phyloP scores from a whole-genome alignment of 345 rosid species.

The Eucalyptus rudis region DNA sequence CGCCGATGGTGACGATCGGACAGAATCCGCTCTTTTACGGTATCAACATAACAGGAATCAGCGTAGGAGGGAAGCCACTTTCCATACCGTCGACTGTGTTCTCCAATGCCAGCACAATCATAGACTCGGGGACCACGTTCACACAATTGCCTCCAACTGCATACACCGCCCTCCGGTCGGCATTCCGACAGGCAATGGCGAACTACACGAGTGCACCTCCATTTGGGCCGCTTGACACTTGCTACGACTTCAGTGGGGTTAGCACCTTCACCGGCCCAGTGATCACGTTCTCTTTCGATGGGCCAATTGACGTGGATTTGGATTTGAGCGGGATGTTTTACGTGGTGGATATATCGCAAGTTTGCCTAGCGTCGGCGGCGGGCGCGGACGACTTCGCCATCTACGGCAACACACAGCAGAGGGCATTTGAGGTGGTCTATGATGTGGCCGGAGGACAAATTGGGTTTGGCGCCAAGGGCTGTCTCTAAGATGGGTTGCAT shows the following conservation, averaged over 20 bases:
- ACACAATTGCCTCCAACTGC: not conserved
- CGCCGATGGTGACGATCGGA: not conserved
- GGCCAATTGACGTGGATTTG: not conserved
- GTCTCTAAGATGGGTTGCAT: not conserved
- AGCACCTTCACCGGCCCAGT: not conserved
- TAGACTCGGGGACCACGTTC: not conserved
- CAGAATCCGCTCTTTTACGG: not conserved
- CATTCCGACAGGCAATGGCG: not conserved
- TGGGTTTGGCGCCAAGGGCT: not conserved
- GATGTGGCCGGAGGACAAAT: not conserved
- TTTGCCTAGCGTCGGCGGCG: not conserved
- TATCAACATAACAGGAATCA: not conserved
- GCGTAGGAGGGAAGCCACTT: not conserved
- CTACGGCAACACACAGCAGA: not conserved
- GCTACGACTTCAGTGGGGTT: not conserved
- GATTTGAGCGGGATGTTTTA: not conserved
- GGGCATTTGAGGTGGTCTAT: not conserved
- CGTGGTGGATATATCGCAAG: not conserved
- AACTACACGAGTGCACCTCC: not conserved
- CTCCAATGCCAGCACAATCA: not conserved
- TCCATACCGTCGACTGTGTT: not conserved
- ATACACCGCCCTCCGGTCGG: not conserved
- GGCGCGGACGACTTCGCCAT: not conserved
- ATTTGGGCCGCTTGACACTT: not conserved
- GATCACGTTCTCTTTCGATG: not conserved